Evolutionary conservation across 2,329 filamentous ascomycete species (phyloP).

Genomic region (Geosmithia putterillii): DNA sequence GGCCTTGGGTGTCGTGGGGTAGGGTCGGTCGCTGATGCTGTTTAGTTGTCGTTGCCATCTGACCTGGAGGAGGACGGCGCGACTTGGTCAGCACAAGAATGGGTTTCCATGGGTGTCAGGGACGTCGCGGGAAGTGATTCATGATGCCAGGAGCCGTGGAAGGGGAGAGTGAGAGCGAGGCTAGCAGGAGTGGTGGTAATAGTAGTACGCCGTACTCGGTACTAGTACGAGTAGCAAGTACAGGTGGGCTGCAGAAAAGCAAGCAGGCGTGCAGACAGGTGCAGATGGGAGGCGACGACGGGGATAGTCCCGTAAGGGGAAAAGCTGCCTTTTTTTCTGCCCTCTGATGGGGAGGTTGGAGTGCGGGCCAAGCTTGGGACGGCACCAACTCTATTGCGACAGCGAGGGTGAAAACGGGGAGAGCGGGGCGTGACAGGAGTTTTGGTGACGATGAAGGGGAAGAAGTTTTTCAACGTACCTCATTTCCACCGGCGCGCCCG

Average conservation of each 20-base stretch:
- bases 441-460: background rate
- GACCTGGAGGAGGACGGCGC: background rate
- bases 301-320: background rate
- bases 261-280: background rate
- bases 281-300: background rate
- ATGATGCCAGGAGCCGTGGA: background rate
- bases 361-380: background rate
- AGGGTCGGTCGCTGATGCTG: background rate
- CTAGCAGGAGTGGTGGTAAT: too few species aligned
- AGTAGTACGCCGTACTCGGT: too few species aligned
- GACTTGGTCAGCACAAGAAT: background rate
- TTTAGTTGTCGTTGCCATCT: constrained; percentile 1
- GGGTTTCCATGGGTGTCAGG: background rate
- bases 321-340: background rate
- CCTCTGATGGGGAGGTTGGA: background rate
- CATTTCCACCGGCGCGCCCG: background rate
- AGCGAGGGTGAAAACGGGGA: background rate
- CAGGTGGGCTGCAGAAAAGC: background rate
- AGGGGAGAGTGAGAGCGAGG: background rate
- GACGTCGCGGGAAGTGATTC: background rate
- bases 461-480: background rate
- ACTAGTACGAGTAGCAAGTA: background rate
- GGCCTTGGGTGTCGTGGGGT: background rate
- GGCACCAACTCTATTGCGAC: background rate
- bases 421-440: background rate